Percentiles rank a stretch among this genome's conserved stretches.
Evolutionary conservation across 2,329 filamentous ascomycete genomes (phyloP).

Genomic region (Hypoxylon sp.): DNA sequence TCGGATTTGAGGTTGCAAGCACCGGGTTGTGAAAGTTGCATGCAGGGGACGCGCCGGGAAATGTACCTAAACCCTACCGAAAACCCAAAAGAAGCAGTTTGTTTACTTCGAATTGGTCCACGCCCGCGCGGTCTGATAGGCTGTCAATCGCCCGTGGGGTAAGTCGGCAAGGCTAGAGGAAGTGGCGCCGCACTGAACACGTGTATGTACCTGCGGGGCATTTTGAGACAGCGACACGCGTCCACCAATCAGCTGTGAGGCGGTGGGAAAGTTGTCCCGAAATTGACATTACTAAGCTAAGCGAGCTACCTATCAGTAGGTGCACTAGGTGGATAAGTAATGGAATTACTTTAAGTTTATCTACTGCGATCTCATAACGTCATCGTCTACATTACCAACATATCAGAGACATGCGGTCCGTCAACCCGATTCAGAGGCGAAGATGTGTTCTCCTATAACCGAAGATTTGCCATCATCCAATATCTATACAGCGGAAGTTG

Average conservation of each 20-base stretch:
- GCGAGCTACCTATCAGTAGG: slow-evolving; percentile 23
- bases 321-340: slow-evolving; percentile 1
- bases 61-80: slow-evolving; percentile 27
- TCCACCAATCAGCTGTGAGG: slow-evolving; percentile 16
- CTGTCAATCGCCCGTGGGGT: not conserved
- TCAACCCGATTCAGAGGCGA: not conserved
- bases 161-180: slow-evolving; percentile 31
- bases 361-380: slow-evolving; percentile 9
- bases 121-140: slow-evolving; percentile 32
- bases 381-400: not conserved
- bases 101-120: slow-evolving; percentile 50
- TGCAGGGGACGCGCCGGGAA: slow-evolving; percentile 38
- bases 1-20: slow-evolving; percentile 29
- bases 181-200: slow-evolving; percentile 24
- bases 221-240: slow-evolving; percentile 8
- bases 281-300: slow-evolving; percentile 21
- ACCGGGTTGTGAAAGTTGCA: slow-evolving; percentile 29
- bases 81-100: slow-evolving; percentile 50
- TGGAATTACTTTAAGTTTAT: not conserved
- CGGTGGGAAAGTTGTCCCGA: not conserved
- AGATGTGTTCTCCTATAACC: not conserved
- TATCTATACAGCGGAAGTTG: not conserved
- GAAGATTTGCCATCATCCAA: not conserved
- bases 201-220: slow-evolving; percentile 22
- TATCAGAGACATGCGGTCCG: slow-evolving; percentile 14